Evolutionary conservation across 305 asterid species (phyloP).

Genomic region (Caryopteris hybrid): DNA sequence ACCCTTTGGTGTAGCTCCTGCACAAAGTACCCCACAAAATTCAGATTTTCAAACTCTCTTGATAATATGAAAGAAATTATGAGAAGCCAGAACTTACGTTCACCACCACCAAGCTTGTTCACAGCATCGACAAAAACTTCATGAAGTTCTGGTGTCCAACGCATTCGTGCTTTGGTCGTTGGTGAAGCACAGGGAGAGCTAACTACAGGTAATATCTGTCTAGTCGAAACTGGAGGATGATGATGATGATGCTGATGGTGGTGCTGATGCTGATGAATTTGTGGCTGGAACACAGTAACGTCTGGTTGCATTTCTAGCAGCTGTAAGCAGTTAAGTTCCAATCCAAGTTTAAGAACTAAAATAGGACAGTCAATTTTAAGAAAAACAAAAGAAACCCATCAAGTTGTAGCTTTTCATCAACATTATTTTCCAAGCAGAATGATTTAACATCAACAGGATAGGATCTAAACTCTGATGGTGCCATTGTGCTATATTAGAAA

Average conservation of each 20-base stretch:
- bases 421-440: not conserved
- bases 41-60: not conserved
- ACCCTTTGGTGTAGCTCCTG: slow-evolving; percentile 75
- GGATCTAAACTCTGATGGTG: too few species aligned
- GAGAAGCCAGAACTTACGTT: slow-evolving; percentile 41
- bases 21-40: not conserved
- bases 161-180: slow-evolving; percentile 68
- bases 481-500: too few species aligned
- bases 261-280: slow-evolving; percentile 31
- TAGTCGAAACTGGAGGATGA: slow-evolving; percentile 19
- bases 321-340: slow-evolving; percentile 28
- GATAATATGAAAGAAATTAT: slow-evolving; percentile 2
- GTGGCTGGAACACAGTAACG: slow-evolving; percentile 17
- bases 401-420: not conserved
- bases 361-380: not conserved
- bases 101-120: slow-evolving; percentile 79
- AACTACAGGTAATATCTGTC: slow-evolving; percentile 29
- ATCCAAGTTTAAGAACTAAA: not conserved
- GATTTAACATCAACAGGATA: too few species aligned
- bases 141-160: slow-evolving; percentile 95
- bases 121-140: slow-evolving; percentile 71
- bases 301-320: slow-evolving; percentile 34
- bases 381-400: not conserved
- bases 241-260: slow-evolving; percentile 35
- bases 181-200: slow-evolving; percentile 47